A percentile compares a stretch with the other conserved stretches of the same genome.
Conservation (phyloP, 805 yeast genomes). For the Metschnikowia gelsemii region DNA sequence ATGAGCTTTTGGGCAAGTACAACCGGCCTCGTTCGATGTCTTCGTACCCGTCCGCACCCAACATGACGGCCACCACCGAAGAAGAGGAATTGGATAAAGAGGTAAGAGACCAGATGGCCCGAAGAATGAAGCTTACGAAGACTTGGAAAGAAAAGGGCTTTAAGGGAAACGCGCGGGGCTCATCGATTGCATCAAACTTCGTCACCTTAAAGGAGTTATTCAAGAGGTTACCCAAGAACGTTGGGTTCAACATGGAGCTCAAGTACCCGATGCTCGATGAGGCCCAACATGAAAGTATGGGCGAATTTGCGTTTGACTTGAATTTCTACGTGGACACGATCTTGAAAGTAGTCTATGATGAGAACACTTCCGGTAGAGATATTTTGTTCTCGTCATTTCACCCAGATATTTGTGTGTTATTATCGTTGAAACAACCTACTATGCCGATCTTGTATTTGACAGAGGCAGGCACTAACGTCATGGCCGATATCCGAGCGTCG, state of each 20-base stretch:
- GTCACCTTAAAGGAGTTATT: conserved; percentile 86
- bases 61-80: conserved; percentile 23
- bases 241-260: conserved; percentile 93
- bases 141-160: conserved; percentile 84
- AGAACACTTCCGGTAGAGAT: conserved; percentile 75
- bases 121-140: conserved; percentile 81
- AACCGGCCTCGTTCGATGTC: conserved; percentile 42
- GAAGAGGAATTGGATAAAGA: conserved; percentile 42
- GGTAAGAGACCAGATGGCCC: conserved; percentile 39
- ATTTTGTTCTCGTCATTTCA: conserved; percentile 90
- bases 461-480: conserved; percentile 77
- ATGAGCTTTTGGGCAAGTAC: conserved; percentile 33
- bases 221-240: conserved; percentile 72
- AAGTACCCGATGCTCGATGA: conserved; percentile 96
- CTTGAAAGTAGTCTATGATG: conserved; percentile 69
- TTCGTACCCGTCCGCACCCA: conserved; percentile 37
- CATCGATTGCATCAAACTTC: conserved; percentile 86
- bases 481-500: conserved; percentile 88
- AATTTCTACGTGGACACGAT: conserved; percentile 89
- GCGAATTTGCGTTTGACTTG: conserved; percentile 76
- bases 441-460: conserved; percentile 89
- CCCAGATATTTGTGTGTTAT: conserved; percentile 84
- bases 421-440: conserved; percentile 89
- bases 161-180: conserved; percentile 91
- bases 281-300: conserved; percentile 85